Percentiles rank a stretch among this genome's conserved stretches.
Conservation (phyloP, 192 early-diverging fungal species). For the Linderina pennispora region DNA sequence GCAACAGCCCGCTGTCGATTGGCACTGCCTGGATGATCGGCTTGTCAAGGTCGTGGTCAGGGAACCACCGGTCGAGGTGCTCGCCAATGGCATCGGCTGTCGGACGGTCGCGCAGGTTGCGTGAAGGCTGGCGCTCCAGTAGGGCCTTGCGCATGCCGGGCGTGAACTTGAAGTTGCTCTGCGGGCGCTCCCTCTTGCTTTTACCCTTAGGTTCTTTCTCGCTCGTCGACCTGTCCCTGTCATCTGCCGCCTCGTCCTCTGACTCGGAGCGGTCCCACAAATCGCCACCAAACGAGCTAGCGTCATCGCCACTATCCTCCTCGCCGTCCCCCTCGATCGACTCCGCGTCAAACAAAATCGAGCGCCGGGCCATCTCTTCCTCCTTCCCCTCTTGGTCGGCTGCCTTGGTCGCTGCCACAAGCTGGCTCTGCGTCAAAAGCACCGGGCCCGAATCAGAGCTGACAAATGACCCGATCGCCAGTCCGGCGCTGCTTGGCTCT, state of each 20-base stretch:
- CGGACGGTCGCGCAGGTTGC: slow-evolving; percentile 46
- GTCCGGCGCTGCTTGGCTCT: neutral
- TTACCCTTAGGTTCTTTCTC: too few relatives aligned
- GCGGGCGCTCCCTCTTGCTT: too few relatives aligned
- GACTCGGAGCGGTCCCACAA: too few relatives aligned
- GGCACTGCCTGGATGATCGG: slow-evolving; percentile 55
- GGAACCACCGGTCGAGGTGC: slow-evolving; percentile 66
- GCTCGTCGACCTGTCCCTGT: neutral
- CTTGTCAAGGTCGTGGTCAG: slow-evolving; percentile 67
- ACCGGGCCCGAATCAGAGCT: too few relatives aligned
- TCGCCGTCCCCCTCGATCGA: neutral
- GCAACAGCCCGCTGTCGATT: slow-evolving; percentile 14
- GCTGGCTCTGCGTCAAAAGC: too few relatives aligned
- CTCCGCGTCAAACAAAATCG: neutral
- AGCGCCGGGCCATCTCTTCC: neutral
- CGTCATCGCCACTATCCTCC: slow-evolving; percentile 1
- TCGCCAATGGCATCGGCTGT: slow-evolving; percentile 60
- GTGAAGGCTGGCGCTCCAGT: slow-evolving; percentile 25
- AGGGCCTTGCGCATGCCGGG: slow-evolving; percentile 39
- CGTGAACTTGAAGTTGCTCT: slow-evolving; percentile 36
- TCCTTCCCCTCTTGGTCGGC: neutral
- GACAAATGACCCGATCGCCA: neutral
- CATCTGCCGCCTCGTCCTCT: neutral
- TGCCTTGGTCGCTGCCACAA: neutral
- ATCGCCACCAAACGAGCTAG: neutral